Evolutionary conservation across 2,329 filamentous ascomycete species (phyloP).

Genomic region (Samsoniella hepiali): DNA sequence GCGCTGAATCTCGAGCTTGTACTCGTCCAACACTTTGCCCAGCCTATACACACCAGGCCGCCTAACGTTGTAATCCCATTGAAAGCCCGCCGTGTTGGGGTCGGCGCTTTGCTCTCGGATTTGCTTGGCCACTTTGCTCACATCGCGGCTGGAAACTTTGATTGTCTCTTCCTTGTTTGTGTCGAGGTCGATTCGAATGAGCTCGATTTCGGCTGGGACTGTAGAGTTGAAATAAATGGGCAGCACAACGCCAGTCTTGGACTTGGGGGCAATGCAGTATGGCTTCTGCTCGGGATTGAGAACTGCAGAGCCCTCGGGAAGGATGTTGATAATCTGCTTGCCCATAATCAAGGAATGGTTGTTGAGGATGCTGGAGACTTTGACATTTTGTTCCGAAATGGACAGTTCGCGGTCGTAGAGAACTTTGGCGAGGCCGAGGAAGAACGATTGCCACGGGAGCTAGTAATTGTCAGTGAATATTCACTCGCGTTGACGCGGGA

Average conservation of each 20-base stretch:
- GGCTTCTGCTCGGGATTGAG: constrained; percentile 79
- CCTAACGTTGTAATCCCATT: constrained; percentile 71
- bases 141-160: constrained; percentile 67
- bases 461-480: constrained; percentile 29
- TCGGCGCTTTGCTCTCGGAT: constrained; percentile 64
- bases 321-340: constrained; percentile 94
- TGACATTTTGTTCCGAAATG: constrained; percentile 90
- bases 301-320: constrained; percentile 90
- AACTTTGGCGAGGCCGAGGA: constrained; percentile 71
- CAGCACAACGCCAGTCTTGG: constrained; percentile 59
- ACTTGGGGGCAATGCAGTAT: constrained; percentile 71
- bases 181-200: constrained; percentile 82
- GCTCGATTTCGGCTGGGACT: constrained; percentile 79
- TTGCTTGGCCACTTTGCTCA: constrained; percentile 70
- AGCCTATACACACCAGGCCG: constrained; percentile 86
- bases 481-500: not conserved
- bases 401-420: constrained; percentile 91
- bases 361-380: constrained; percentile 80
- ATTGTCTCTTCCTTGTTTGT: constrained; percentile 78
- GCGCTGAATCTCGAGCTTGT: constrained; percentile 87
- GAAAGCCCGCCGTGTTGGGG: constrained; percentile 56
- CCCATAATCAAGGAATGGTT: constrained; percentile 93
- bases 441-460: constrained; percentile 71
- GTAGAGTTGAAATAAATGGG: constrained; percentile 95
- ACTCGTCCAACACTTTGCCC: constrained; percentile 82